Evolutionary conservation across 2,329 filamentous ascomycete species (phyloP), one percentile per base, ranked within the genome.

Genomic region (Aureobasidium melanogenum): DNA sequence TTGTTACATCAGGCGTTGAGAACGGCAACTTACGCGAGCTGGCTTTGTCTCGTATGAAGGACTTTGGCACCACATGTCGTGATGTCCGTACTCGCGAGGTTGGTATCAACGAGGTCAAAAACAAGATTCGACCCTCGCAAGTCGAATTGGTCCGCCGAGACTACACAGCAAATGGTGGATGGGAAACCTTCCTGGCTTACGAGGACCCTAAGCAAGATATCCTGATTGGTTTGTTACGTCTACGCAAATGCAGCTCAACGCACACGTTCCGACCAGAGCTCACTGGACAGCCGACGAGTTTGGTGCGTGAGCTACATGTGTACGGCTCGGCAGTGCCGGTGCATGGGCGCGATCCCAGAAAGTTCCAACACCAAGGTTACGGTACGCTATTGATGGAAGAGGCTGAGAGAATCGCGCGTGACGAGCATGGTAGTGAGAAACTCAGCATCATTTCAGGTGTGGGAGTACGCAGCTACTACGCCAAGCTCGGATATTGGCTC

Each of bases 191-290:
- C 77, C 80, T 99, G 5, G 92, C 94, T 1, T 99, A 99, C 70
- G 94, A 99, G 72, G 94, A 99, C 68, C 93, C 94, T 0, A 97
- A 97, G 78, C 94, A 99, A 73, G 94, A 99, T 72, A 99, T 99
- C 62, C 80, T 99, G 3, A 96, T 99, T 62, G 95, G 89, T 1
- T 79, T 99, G 38, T 81, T 99, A 61, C 86, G 94, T 19, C 77
- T 99, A 65, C 84, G 94, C 66, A 96, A 96, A 77, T 99, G 95
- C 74, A 92, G 88, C 1, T 82, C 87, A 67, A 93, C 89, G 69
- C 91, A 97, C 75, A 97, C 94, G 0, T 99, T 93, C 79, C 86
- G 95, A 24, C 84, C 88, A 48, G 94, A 99, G 73, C 83, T 99
- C 41, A 86, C 81, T 0, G 86, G 85, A 1, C 93, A 97, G 76